Base-by-base conservation (phyloP, 768 basidiomycete genomes). In the Lanmaoa pseudosensibilis region DNA sequence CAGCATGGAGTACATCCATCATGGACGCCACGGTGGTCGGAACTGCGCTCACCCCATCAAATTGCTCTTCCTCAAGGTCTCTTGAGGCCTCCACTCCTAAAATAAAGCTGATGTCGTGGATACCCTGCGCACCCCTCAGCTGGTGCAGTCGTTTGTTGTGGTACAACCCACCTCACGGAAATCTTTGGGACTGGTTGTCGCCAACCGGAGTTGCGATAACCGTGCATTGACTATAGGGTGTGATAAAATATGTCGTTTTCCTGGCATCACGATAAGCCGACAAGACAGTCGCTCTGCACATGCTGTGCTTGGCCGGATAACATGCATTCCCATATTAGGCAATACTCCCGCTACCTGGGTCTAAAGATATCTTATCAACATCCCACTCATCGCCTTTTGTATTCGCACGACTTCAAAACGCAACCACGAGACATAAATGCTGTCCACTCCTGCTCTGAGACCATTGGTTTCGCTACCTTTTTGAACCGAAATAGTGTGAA, bases 351-450 rank as follows among this genome's bases (percentile, higher is more conserved):
- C 27, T 8, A 30, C 27, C 27, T 30, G 25, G 25, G 25, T 27
- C 27, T 27, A 27, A n/a, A n/a, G n/a, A n/a, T n/a, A 5, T 9
- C 13, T 41, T 16, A 40, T 30, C 30, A 46, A 16, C 25, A 23
- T 25, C 18, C n/a, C 27, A 4, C 30, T 81, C 73, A 96, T 67
- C 94, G 80, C 63, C 89, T 80, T 70, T 96, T 97, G 71, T 97
- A 97, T 75, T 96, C 91, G 72, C 94, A 97, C 36, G 94, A 86
- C 71, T 92, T 92, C 55, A 97, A 76, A 37, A 90, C 64, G 53
- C 70, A 66, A 16, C 84, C 82, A 63, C 77, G 80, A 10, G 76
- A 73, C 64, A 82, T 48, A 23, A 92, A 60, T 41, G 75, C 75
- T 12, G 64, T 67, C 86, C 88, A 94, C 56, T 87, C 83, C 60